phyloP scores from a whole-genome alignment of 139 green algal species.

The Chlamydomonas urium region DNA sequence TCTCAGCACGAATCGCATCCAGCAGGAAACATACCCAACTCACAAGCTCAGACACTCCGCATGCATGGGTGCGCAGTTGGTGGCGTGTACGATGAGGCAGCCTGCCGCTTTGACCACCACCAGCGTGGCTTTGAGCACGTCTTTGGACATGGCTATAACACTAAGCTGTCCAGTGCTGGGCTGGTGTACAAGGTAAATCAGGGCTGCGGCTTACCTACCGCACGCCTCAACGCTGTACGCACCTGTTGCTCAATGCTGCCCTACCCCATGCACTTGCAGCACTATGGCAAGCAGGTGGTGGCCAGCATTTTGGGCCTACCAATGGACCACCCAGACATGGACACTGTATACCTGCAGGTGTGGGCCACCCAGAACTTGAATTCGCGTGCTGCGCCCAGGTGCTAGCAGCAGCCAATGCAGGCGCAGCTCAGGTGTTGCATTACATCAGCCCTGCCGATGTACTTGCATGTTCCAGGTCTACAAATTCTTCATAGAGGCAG shows the following conservation, averaged over 20 bases:
- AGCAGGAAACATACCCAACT: neutral
- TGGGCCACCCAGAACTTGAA: too few relatives aligned
- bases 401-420: too few relatives aligned
- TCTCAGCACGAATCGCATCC: neutral
- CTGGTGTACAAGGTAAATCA: slow-evolving; percentile 80
- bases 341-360: slow-evolving; percentile 73
- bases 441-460: too few relatives aligned
- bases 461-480: slow-evolving; percentile 66
- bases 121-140: slow-evolving; percentile 81
- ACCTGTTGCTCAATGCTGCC: too few relatives aligned
- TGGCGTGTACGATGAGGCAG: slow-evolving; percentile 68
- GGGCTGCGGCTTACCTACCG: too few relatives aligned
- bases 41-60: neutral
- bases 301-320: slow-evolving; percentile 45
- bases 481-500: slow-evolving; percentile 89
- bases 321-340: slow-evolving; percentile 54
- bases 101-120: slow-evolving; percentile 87
- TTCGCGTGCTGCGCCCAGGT: too few relatives aligned
- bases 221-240: too few relatives aligned
- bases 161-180: slow-evolving; percentile 43
- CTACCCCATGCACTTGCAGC: too few relatives aligned
- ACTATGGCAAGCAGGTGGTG: slow-evolving; percentile 76
- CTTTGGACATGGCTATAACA: slow-evolving; percentile 68
- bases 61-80: slow-evolving; percentile 49
- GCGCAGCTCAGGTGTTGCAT: too few relatives aligned